Evolutionary conservation across 1,139 yeast genomes (phyloP).

Genomic region (Suhomyces wounanorum): DNA sequence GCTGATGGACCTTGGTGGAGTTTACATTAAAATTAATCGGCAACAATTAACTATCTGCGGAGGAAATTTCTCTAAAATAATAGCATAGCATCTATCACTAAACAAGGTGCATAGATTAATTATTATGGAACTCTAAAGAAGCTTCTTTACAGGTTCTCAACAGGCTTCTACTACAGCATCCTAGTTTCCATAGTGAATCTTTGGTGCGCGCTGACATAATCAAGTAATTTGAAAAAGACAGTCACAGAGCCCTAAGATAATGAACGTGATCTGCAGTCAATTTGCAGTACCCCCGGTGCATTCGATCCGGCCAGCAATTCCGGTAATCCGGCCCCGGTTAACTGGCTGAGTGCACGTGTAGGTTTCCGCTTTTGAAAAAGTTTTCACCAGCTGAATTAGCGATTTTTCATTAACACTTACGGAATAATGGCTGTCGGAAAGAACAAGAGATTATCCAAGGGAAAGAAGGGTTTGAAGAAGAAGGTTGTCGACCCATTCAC

Average conservation of each 20-base stretch:
- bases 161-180: background rate
- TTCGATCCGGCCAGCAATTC: background rate
- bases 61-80: no score
- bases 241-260: slow-evolving; percentile 9
- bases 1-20: no score
- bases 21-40: no score
- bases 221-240: background rate
- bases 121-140: background rate
- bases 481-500: slow-evolving; percentile 55
- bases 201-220: background rate
- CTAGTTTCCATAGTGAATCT: background rate
- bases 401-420: slow-evolving; percentile 5
- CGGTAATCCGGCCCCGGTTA: slow-evolving; percentile 3
- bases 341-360: slow-evolving; percentile 4
- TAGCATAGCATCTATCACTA: background rate
- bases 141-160: background rate
- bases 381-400: slow-evolving; percentile 8
- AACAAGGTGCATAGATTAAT: no score
- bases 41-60: background rate
- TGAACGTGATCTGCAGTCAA: slow-evolving; percentile 4
- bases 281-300: background rate
- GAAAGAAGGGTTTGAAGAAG: slow-evolving; percentile 55
- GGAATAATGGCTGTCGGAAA: slow-evolving; percentile 53
- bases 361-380: slow-evolving; percentile 6
- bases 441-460: slow-evolving; percentile 56